Evolutionary conservation across 2,329 filamentous ascomycete species (phyloP), one percentile per base, ranked within the genome.

Genomic region (Phyllosticta citribraziliensis): DNA sequence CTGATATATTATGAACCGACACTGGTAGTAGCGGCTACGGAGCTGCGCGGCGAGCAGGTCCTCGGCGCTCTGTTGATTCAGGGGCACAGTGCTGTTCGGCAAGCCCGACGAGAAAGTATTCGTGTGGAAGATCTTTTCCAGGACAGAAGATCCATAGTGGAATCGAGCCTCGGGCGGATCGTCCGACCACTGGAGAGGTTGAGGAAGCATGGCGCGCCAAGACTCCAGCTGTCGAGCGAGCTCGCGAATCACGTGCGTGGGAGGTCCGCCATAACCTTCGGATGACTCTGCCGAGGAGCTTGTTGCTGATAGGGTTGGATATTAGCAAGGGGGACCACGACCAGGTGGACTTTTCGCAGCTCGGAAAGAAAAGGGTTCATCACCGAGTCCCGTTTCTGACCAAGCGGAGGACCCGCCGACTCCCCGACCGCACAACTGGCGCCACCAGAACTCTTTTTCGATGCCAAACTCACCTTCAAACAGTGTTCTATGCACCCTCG

Each of bases 171-270:
- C 80, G 22, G 75, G 57, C 79, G 76, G 14, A 12, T 76, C 75
- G 65, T 85, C 83, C n/a, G 76, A 73, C 84, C 84, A 86, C 65
- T 83, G 79, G 11, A 86, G 70, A 55, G 78, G 73, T 4, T 69
- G 68, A 2, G 84, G 83, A 5, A 86, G 74, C 66, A 84, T 75
- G 10, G 76, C 76, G 33, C 82, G 79, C 84, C 84, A 86, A 63
- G 81, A 78, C 10, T 82, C 79, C 2, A 86, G 77, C 65, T 84
- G 80, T 10, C 75, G 71, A 2, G 78, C 77, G 60, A 85, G 76
- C 58, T 82, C 78, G 55, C 77, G 78, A 58, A 84, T 77, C 2
- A 78, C 76, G 11, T 69, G 69, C 1, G 76, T 69, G 4, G 73
- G 73, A 5, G 74, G 74, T 6, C 72, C 73, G 24, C 68, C 67